Evolutionary conservation across 495 filamentous ascomycete genomes (phyloP).

Genomic region (Penicillium mononematosum): DNA sequence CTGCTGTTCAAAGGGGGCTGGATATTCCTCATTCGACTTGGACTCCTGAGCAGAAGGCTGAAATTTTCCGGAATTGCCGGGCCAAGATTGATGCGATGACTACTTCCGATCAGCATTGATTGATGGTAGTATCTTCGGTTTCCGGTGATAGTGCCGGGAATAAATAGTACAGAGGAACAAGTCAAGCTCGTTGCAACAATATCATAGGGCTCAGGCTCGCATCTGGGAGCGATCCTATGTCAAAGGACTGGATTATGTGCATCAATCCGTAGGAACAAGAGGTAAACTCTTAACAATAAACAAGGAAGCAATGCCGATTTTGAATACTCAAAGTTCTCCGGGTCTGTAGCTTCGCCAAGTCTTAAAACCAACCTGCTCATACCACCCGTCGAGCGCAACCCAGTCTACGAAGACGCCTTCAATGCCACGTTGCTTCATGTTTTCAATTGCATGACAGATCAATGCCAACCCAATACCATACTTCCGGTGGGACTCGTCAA

Average conservation of each 20-base stretch:
- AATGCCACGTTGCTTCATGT: constrained; percentile 48
- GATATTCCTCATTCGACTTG: constrained; percentile 21
- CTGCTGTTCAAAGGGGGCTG: constrained; percentile 33
- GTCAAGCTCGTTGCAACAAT: not conserved
- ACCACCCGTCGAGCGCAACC: constrained; percentile 50
- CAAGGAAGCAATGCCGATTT: not conserved
- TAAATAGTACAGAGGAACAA: not conserved
- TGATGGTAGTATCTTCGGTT: not conserved
- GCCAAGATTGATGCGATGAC: constrained; percentile 31
- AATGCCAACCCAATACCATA: constrained; percentile 49
- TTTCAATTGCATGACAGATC: constrained; percentile 47
- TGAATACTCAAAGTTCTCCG: constrained; percentile 27
- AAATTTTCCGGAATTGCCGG: constrained; percentile 28
- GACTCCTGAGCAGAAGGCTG: constrained; percentile 31
- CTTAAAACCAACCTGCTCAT: constrained; percentile 50
- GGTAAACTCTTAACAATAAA: not conserved
- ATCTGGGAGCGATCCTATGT: not conserved
- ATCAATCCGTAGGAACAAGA: not conserved
- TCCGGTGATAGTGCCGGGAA: not conserved
- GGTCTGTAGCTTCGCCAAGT: constrained; percentile 45
- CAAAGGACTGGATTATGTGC: not conserved
- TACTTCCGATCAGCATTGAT: constrained; percentile 33
- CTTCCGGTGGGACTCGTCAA: constrained; percentile 40
- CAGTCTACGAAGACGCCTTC: constrained; percentile 53
- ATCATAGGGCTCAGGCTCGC: not conserved